These are phyloP conservation scores for Eryngium alpinum DNA, from an alignment of 140 eudicot species.

Conservation along the genomic window DNA sequence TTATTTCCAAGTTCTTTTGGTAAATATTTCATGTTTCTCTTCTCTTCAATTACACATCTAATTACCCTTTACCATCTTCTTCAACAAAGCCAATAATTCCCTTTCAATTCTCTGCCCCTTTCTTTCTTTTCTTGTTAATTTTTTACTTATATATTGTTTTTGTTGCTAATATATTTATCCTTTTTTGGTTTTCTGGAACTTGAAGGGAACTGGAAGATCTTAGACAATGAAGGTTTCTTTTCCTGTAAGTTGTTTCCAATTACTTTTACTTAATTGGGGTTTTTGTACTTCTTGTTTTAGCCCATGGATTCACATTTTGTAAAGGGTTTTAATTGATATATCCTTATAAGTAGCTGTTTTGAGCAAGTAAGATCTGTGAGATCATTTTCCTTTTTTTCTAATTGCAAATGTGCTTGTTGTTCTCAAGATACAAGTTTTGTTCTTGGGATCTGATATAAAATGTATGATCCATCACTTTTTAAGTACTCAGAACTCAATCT, in stretches of 20 bases:
- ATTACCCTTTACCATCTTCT: neutral
- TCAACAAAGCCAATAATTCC: neutral
- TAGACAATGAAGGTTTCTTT: conserved; percentile 15
- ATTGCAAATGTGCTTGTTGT: neutral
- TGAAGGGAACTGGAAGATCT: conserved; percentile 6
- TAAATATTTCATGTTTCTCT: neutral
- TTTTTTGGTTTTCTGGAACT: neutral
- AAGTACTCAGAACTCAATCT: neutral
- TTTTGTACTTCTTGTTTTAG: neutral
- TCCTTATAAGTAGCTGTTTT: neutral
- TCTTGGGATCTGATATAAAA: conserved; percentile 3
- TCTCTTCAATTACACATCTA: conserved; percentile 8
- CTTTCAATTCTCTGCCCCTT: neutral
- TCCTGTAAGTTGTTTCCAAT: neutral
- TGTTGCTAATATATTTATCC: neutral
- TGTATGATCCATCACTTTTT: neutral
- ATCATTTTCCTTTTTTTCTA: neutral
- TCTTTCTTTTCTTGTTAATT: neutral
- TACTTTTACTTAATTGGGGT: neutral
- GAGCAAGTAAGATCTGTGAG: neutral
- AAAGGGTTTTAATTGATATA: neutral
- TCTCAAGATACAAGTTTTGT: neutral
- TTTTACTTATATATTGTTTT: neutral
- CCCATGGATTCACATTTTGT: conserved; percentile 1
- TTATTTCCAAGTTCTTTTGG: neutral